phyloP scores from a whole-genome alignment of 148 eudicot species.

The Limonium bicolor region DNA sequence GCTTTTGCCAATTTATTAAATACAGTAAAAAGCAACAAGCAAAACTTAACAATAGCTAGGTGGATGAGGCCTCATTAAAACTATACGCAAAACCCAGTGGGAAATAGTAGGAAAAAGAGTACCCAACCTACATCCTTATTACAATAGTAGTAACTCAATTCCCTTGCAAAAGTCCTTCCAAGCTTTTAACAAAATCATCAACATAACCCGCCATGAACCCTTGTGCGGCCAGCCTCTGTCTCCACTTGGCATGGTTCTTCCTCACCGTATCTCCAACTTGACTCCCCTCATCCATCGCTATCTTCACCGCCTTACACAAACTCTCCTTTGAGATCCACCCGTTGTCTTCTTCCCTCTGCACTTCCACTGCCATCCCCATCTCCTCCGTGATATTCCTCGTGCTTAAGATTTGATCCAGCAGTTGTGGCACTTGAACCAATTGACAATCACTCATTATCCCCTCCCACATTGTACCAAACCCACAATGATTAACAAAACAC shows the following conservation, averaged over 20 bases:
- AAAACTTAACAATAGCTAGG: too few relatives aligned
- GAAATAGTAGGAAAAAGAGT: too few relatives aligned
- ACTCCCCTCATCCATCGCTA: conserved; percentile 21
- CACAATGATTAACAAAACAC: conserved; percentile 39
- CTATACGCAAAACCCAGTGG: too few relatives aligned
- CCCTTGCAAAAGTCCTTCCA: too few relatives aligned
- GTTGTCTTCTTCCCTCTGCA: conserved; percentile 22
- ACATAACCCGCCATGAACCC: conserved; percentile 27
- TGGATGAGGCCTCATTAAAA: too few relatives aligned
- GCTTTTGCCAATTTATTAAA: too few relatives aligned
- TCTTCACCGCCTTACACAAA: conserved; percentile 18
- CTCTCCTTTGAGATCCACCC: conserved; percentile 24
- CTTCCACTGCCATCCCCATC: conserved; percentile 28
- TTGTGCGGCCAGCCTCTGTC: conserved; percentile 21
- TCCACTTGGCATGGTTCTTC: conserved; percentile 29
- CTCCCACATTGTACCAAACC: conserved; percentile 36
- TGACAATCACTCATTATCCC: conserved; percentile 33
- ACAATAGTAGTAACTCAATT: too few relatives aligned
- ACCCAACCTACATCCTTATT: too few relatives aligned
- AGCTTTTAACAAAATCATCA: conserved; percentile 18
- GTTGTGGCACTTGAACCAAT: conserved; percentile 28
- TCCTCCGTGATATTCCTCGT: conserved; percentile 29
- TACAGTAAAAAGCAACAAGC: too few relatives aligned
- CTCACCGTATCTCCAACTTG: conserved; percentile 14
- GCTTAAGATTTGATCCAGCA: conserved; percentile 26